phyloP scores from a whole-genome alignment of 352 stramenopile genomes.

The Phytopythium oedochilum region DNA sequence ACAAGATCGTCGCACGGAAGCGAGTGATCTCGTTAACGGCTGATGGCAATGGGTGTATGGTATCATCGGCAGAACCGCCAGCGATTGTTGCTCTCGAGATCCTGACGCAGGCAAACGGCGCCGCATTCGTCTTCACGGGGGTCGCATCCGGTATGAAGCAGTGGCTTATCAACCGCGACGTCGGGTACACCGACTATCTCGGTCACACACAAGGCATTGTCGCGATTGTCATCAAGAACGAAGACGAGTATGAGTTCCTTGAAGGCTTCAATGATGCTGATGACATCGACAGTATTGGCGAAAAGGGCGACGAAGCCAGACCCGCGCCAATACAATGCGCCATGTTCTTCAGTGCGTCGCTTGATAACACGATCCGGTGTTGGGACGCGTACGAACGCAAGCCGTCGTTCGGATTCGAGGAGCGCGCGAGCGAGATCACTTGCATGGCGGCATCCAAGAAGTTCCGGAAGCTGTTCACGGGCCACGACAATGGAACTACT shows the following conservation, averaged over 20 bases:
- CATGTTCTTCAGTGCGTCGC: constrained; percentile 54
- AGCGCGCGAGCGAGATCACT: constrained; percentile 59
- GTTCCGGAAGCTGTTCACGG: constrained; percentile 55
- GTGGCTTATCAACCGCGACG: constrained; percentile 55
- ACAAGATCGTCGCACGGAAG: constrained; percentile 47
- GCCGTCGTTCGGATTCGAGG: constrained; percentile 55
- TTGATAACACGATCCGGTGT: constrained; percentile 70
- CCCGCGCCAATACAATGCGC: not conserved
- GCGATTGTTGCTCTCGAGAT: not conserved
- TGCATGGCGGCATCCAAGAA: constrained; percentile 43
- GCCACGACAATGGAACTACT: constrained; percentile 44
- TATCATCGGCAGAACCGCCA: not conserved
- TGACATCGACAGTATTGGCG: not conserved
- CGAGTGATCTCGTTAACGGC: constrained; percentile 7
- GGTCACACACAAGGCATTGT: constrained; percentile 51
- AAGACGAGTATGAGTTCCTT: constrained; percentile 14
- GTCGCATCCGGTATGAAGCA: constrained; percentile 44
- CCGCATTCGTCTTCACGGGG: constrained; percentile 37
- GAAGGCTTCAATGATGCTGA: too few species aligned
- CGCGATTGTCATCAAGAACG: constrained; percentile 29
- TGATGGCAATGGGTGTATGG: not conserved
- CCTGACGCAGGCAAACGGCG: not conserved
- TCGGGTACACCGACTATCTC: constrained; percentile 48
- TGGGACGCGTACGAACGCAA: constrained; percentile 75
- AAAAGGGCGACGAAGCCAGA: not conserved